These are phyloP conservation scores for Sugiyamaella qingdaonensis DNA, from an alignment of 805 yeast genomes.

Conservation along the genomic window DNA sequence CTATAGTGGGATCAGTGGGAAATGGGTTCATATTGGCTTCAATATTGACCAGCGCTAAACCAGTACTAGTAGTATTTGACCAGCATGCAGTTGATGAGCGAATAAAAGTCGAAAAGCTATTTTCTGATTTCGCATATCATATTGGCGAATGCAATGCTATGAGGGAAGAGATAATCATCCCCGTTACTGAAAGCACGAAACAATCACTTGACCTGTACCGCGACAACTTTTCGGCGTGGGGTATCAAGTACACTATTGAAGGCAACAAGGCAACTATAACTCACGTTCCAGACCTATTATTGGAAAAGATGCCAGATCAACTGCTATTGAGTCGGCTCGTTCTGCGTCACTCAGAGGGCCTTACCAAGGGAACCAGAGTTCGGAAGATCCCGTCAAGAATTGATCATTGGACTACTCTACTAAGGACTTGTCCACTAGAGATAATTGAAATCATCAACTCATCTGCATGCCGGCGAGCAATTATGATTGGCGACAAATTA, in stretches of 20 bases:
- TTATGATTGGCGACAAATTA: conserved; percentile 65
- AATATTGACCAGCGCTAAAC: conserved; percentile 12
- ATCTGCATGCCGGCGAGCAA: conserved; percentile 61
- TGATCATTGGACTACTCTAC: conserved; percentile 37
- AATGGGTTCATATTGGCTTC: conserved; percentile 56
- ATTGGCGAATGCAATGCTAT: conserved; percentile 25
- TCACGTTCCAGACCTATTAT: conserved; percentile 13
- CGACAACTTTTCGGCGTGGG: conserved; percentile 13
- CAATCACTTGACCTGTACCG: conserved; percentile 5
- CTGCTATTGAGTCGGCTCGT: conserved; percentile 9
- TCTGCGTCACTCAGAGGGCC: conserved; percentile 6
- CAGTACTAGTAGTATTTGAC: conserved; percentile 48
- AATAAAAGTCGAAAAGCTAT: conserved; percentile 50
- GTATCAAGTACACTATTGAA: conserved; percentile 6
- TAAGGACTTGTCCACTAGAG: conserved; percentile 47
- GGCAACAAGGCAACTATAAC: conserved; percentile 20
- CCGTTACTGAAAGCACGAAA: neutral
- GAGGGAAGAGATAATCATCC: neutral
- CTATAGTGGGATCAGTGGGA: conserved; percentile 48
- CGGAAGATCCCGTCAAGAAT: neutral
- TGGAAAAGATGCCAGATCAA: conserved; percentile 3
- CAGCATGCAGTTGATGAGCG: conserved; percentile 89
- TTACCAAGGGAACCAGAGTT: neutral
- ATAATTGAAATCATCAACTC: conserved; percentile 50
- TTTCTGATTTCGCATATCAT: conserved; percentile 36